Base-by-base conservation (phyloP, 164 flowering plant species). In the Protea cynaroides region DNA sequence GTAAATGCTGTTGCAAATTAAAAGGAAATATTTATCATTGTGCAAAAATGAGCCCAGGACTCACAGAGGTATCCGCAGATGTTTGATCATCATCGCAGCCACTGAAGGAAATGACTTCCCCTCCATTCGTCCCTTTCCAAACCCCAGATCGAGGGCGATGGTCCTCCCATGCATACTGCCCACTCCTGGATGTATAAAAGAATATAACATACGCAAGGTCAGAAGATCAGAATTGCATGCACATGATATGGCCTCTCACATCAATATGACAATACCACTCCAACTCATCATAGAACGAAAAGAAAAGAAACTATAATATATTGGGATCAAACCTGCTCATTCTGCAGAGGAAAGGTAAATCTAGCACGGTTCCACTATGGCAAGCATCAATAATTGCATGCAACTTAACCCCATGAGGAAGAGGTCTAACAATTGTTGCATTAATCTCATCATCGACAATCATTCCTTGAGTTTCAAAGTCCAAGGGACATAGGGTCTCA, bases 81-180 rank as follows among this genome's bases (percentile, higher is more conserved):
- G 89, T 86, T 74, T 88, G 91, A 71, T 86, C 66, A 75, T 88
- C 95, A 65, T 88, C 88, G 71, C 95, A 88, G 15, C 89, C 89
- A 72, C 95, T 88, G 62, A 88, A 81, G 24, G 88, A 84, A 62
- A 86, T 70, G 44, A 71, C 95, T 78, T 84, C 86, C 25, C 95
- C 95, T 44, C 91, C 95, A 56, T 59, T 83, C 29, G 89, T 70
- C 66, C 95, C 91, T 72, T 84, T 88, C 81, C 81, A 82, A n/a
- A 74, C 56, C 24, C 88, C 86, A 23, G 89, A 80, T 63, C 77
- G 78, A 52, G 88, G 86, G 47, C 86, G 79, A 72, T 85, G 90
- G 66, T 89, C 89, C 72, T 86, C 92, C 96, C 92, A 89, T 9
- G 54, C 63, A 66, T 82, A 83, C 23, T 71, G 83, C 55, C 92